phyloP scores from a whole-genome alignment of 192 early-diverging fungal species.

The Coemansia sp. region DNA sequence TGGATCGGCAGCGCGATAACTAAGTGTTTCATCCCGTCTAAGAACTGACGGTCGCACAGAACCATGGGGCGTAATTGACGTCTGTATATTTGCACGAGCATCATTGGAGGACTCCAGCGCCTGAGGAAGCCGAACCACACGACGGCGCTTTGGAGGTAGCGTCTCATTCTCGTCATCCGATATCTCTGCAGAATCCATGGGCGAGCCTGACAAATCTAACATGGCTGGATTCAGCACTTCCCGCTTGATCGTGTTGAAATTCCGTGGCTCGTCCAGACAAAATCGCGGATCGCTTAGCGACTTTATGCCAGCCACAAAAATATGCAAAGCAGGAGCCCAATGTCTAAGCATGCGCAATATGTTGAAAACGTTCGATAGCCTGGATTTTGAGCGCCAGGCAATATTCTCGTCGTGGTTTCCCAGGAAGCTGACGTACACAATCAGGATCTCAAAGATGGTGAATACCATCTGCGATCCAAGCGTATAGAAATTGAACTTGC shows the following conservation, averaged over 20 bases:
- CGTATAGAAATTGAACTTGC: slow-evolving; percentile 45
- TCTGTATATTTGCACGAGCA: slow-evolving; percentile 23
- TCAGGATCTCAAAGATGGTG: slow-evolving; percentile 28
- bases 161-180: slow-evolving; percentile 11
- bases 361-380: slow-evolving; percentile 40
- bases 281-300: slow-evolving; percentile 33
- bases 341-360: slow-evolving; percentile 38
- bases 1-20: slow-evolving; percentile 33
- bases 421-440: slow-evolving; percentile 33
- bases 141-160: slow-evolving; percentile 38
- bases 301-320: slow-evolving; percentile 37
- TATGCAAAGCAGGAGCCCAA: slow-evolving; percentile 41
- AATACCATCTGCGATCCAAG: slow-evolving; percentile 35
- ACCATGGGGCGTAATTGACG: slow-evolving; percentile 21
- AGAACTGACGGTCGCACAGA: slow-evolving; percentile 5
- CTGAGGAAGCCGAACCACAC: slow-evolving; percentile 7
- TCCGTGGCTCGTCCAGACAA: slow-evolving; percentile 30
- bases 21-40: slow-evolving; percentile 39
- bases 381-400: slow-evolving; percentile 33
- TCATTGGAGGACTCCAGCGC: slow-evolving; percentile 27
- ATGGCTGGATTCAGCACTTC: slow-evolving; percentile 23
- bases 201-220: slow-evolving; percentile 33
- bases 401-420: slow-evolving; percentile 29
- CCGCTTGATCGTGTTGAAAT: slow-evolving; percentile 12
- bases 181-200: slow-evolving; percentile 8